Evolutionary conservation across 2,329 filamentous ascomycete genomes (phyloP), one percentile per base, ranked within the genome.

Genomic region (Sporothrix brunneoviolacea): DNA sequence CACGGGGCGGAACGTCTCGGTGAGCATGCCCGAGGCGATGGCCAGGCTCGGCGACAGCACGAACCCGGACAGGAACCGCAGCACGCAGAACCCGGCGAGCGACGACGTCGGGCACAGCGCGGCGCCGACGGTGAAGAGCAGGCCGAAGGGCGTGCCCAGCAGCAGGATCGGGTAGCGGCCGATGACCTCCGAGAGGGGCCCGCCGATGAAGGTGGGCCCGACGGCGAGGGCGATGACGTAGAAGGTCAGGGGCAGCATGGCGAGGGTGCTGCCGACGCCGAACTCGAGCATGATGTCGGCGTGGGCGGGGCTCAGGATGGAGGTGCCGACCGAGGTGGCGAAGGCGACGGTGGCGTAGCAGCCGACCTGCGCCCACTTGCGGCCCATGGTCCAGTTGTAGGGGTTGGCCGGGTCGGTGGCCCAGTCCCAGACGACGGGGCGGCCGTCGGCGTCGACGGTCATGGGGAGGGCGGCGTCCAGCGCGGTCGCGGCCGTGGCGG

Each of bases 191-290:
- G 75, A 80, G 0, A 83, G 58, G 0, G 80, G 82, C 0, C 80
- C 79, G 9, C 76, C 76, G 13, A 82, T 55, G 13, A 82, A 54
- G 44, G 83, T 65, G 7, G 82, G 82, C 0, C 81, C 82, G 15
- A 83, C 67, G 3, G 68, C 78, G 0, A 85, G 69, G 0, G 80
- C 81, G 9, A 83, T 64, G 6, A 80, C 74, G 61, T 82, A 86
- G 6, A 82, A 61, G 0, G 81, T 75, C 1, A 85, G 62, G 0
- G 77, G 76, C 0, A 84, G 64, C n/a, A 85, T 66, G 0, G 81
- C 76, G 8, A 72, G 69, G 1, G 77, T 82, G 43, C 70, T 69
- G 13, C 70, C 71, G 12, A 83, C 70, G 39, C 69, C 56, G 60
- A 86, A 86, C 7, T 77, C 68, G 0, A 59, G 36, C 64, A 73